phyloP scores from a whole-genome alignment of 202 grass and related monocot genomes.

The Setaria viridis region DNA sequence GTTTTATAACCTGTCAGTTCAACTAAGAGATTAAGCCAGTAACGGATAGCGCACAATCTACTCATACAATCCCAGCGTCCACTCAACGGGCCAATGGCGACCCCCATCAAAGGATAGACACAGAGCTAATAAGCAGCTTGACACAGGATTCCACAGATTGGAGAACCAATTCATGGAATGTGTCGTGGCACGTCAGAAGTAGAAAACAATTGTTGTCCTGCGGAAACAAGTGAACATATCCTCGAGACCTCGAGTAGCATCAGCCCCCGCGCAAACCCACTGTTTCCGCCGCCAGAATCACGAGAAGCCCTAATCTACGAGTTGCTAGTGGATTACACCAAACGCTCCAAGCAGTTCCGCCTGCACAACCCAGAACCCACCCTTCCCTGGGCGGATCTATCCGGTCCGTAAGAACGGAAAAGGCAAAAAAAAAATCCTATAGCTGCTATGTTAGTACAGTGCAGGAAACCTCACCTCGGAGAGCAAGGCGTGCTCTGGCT shows the following conservation, averaged over 20 bases:
- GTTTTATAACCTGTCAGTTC: background rate
- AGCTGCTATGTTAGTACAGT: background rate
- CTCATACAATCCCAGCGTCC: background rate
- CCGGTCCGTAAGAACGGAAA: background rate
- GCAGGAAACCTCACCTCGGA: slow-evolving; percentile 43
- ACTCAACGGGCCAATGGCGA: background rate
- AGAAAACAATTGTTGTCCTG: background rate
- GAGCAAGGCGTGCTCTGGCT: slow-evolving; percentile 17
- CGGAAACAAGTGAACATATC: background rate
- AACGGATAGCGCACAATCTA: background rate
- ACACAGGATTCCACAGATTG: background rate
- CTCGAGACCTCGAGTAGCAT: background rate
- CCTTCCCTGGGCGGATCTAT: background rate
- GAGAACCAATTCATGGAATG: background rate
- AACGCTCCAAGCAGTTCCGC: slow-evolving; percentile 7
- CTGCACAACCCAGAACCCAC: background rate
- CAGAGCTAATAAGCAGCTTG: background rate
- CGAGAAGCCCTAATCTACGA: background rate
- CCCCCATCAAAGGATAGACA: background rate
- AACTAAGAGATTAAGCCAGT: background rate
- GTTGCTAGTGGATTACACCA: background rate
- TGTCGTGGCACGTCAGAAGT: background rate
- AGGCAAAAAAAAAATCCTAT: background rate
- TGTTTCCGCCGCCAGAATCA: background rate
- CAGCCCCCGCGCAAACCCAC: background rate